A percentile compares a stretch with the other conserved stretches of the same genome.
Evolutionary conservation across 257 asterid species (phyloP).

Genomic region (Solanum corneliomulleri): DNA sequence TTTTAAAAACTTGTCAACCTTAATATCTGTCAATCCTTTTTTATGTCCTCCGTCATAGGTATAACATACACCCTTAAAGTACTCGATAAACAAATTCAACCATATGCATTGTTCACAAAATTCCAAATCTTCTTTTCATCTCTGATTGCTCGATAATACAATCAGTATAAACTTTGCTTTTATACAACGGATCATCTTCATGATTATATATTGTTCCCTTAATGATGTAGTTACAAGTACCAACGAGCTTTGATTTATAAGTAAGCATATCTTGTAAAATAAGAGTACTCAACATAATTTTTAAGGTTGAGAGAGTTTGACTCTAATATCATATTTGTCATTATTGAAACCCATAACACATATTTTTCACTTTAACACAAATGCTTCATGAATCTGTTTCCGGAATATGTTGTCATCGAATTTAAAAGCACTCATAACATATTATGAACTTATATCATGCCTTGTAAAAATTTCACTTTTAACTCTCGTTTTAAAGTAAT

Average conservation of each 20-base stretch:
- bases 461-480: background rate
- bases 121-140: background rate
- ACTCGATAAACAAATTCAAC: background rate
- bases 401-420: background rate
- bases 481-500: background rate
- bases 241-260: background rate
- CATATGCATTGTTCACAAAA: background rate
- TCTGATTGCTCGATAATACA: background rate
- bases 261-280: background rate
- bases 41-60: background rate
- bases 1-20: accelerated
- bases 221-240: background rate
- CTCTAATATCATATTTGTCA: background rate
- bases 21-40: background rate
- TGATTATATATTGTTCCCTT: background rate
- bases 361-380: background rate
- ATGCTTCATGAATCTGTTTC: background rate
- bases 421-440: accelerated
- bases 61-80: background rate
- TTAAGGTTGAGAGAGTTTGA: background rate
- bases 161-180: too few species aligned
- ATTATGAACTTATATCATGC: background rate
- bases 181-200: background rate
- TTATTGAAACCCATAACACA: background rate
- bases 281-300: background rate